phyloP scores from a whole-genome alignment of 2,329 filamentous ascomycete genomes.

The Diaporthe destruens region DNA sequence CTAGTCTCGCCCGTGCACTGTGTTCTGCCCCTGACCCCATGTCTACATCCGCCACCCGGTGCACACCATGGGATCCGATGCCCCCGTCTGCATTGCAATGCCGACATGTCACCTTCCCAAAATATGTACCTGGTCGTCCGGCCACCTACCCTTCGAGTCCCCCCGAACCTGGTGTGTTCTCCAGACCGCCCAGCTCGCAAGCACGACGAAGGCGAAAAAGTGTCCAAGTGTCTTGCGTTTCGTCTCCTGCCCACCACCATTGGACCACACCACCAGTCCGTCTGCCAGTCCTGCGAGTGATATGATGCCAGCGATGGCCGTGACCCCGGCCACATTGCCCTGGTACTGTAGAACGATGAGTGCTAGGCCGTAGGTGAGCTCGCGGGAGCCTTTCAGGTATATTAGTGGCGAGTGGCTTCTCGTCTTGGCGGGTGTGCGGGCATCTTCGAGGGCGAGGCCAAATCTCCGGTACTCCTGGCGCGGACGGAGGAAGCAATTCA shows the following conservation, averaged over 20 bases:
- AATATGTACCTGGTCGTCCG: conserved; percentile 10
- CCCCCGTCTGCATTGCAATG: neutral
- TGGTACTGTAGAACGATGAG: conserved; percentile 49
- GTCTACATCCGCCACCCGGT: neutral
- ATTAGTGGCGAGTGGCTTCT: conserved; percentile 49
- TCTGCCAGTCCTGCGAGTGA: conserved; percentile 50
- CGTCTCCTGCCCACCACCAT: conserved; percentile 47
- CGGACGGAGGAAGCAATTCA: conserved; percentile 35
- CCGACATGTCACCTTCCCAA: neutral
- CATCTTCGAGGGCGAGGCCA: conserved; percentile 33
- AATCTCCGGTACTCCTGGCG: conserved; percentile 36
- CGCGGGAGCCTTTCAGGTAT: conserved; percentile 53
- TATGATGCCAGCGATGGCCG: conserved; percentile 47
- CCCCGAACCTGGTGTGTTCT: conserved; percentile 34
- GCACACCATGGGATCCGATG: neutral
- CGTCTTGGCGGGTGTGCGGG: neutral
- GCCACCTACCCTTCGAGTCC: conserved; percentile 26
- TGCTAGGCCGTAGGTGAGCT: conserved; percentile 50
- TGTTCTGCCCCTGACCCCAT: neutral
- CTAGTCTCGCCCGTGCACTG: neutral
- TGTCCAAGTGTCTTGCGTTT: conserved; percentile 45
- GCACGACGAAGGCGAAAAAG: conserved; percentile 46
- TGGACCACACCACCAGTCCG: conserved; percentile 51
- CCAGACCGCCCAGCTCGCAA: conserved; percentile 48
- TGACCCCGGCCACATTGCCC: conserved; percentile 48